Conservation (phyloP, 768 basidiomycete species). For the Hydnomerulius pinastri region DNA sequence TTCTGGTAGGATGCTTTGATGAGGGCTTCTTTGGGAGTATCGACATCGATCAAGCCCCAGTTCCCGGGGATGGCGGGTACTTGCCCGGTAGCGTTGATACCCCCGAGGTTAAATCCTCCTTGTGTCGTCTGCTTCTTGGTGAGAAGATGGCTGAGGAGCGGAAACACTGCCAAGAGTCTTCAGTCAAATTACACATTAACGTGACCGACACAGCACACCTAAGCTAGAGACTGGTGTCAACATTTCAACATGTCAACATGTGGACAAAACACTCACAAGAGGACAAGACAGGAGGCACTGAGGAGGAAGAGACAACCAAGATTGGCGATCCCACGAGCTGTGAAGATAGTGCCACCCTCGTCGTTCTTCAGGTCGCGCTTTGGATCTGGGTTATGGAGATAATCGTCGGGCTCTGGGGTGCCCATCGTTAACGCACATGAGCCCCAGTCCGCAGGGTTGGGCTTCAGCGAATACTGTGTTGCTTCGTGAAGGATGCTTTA, state of each 20-base stretch:
- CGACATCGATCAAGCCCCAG: slow-evolving; percentile 53
- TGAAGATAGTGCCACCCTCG: slow-evolving; percentile 58
- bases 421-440: slow-evolving; percentile 43
- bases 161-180: slow-evolving; percentile 40
- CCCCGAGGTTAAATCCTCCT: slow-evolving; percentile 73
- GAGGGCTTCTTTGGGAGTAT: slow-evolving; percentile 51
- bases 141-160: slow-evolving; percentile 49
- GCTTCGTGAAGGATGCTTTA: not conserved
- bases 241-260: not conserved
- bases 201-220: slow-evolving; percentile 3
- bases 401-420: slow-evolving; percentile 59
- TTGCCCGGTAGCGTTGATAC: slow-evolving; percentile 75
- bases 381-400: slow-evolving; percentile 65
- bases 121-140: slow-evolving; percentile 40
- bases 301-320: slow-evolving; percentile 66
- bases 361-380: slow-evolving; percentile 55
- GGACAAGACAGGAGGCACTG: slow-evolving; percentile 43
- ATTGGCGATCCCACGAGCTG: slow-evolving; percentile 63
- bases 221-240: slow-evolving; percentile 4
- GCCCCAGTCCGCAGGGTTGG: slow-evolving; percentile 53
- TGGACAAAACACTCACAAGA: slow-evolving; percentile 50
- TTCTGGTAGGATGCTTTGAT: slow-evolving; percentile 41
- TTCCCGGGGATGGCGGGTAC: slow-evolving; percentile 44
- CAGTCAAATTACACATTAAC: slow-evolving; percentile 19
- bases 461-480: slow-evolving; percentile 38